Evolutionary conservation across 495 filamentous ascomycete genomes (phyloP).

Genomic region (Aspergillus cavernicola): DNA sequence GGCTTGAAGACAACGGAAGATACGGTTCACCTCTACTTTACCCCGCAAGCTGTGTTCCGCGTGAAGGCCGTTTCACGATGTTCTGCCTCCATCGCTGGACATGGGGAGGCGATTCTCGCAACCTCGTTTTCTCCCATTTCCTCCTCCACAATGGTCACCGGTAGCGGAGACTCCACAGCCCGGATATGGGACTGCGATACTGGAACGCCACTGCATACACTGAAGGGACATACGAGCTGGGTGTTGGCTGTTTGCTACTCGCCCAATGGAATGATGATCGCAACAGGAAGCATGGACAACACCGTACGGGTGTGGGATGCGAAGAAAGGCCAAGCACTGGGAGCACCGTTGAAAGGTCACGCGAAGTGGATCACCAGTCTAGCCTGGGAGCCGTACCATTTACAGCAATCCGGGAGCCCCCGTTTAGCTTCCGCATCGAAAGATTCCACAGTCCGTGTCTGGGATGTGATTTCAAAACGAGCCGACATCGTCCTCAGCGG

Average conservation of each 20-base stretch:
- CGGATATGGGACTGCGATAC: constrained; percentile 95
- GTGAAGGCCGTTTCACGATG: constrained; percentile 90
- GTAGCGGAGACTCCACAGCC: constrained; percentile 87
- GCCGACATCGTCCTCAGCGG: constrained; percentile 81
- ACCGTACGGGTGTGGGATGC: constrained; percentile 88
- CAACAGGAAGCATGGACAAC: constrained; percentile 93
- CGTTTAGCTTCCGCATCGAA: constrained; percentile 86
- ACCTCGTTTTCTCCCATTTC: constrained; percentile 82
- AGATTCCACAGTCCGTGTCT: constrained; percentile 85
- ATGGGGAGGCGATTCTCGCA: constrained; percentile 87
- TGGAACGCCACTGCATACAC: constrained; percentile 79
- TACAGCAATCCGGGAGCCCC: constrained; percentile 68
- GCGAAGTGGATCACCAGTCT: constrained; percentile 85
- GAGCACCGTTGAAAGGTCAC: constrained; percentile 80
- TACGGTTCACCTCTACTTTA: constrained; percentile 71
- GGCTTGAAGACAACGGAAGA: constrained; percentile 68
- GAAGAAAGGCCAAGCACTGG: constrained; percentile 71
- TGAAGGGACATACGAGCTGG: constrained; percentile 94
- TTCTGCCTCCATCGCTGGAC: constrained; percentile 81
- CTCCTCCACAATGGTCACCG: constrained; percentile 79
- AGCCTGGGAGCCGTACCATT: constrained; percentile 92
- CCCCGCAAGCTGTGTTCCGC: constrained; percentile 90
- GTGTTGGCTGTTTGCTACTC: constrained; percentile 85
- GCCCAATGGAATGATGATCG: constrained; percentile 75
- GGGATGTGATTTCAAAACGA: constrained; percentile 73